Evolutionary conservation across 2,329 filamentous ascomycete genomes (phyloP).

Genomic region (Fusarium dlaminii): DNA sequence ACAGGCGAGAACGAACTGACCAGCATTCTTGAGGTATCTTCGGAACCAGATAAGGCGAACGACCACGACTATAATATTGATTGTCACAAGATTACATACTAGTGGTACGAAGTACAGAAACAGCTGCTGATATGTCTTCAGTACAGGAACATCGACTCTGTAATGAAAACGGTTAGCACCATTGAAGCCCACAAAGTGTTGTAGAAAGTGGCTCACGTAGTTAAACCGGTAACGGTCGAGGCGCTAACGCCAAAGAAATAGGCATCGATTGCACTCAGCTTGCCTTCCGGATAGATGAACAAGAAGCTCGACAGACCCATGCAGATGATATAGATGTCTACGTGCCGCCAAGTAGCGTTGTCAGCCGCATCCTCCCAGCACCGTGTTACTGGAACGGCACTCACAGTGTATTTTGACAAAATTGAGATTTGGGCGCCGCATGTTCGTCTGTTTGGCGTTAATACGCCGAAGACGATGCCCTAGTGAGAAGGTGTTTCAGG

Average conservation of each 20-base stretch:
- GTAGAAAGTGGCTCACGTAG: constrained; percentile 50
- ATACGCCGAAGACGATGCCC: constrained; percentile 12
- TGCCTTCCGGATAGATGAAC: constrained; percentile 37
- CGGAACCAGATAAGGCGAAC: constrained; percentile 60
- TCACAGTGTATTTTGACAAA: constrained; percentile 43
- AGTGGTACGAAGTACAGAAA: constrained; percentile 61
- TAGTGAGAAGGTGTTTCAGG: background rate
- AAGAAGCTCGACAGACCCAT: constrained; percentile 36
- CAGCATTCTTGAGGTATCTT: constrained; percentile 53
- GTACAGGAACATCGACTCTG: constrained; percentile 59
- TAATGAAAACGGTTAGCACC: constrained; percentile 6
- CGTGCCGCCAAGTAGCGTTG: background rate
- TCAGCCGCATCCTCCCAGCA: constrained; percentile 11
- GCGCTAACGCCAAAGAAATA: constrained; percentile 61
- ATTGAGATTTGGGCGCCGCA: constrained; percentile 40
- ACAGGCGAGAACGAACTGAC: constrained; percentile 30
- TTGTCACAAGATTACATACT: constrained; percentile 58
- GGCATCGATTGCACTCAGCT: constrained; percentile 53
- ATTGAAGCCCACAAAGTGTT: background rate
- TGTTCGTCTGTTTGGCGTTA: constrained; percentile 16
- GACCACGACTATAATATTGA: constrained; percentile 60
- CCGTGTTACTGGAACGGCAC: constrained; percentile 12
- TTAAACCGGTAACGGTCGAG: constrained; percentile 61
- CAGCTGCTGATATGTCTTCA: constrained; percentile 62
- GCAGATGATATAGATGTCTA: constrained; percentile 41